phyloP scores from a whole-genome alignment of 495 filamentous ascomycete species.

The Hypoxylon lenormandii region DNA sequence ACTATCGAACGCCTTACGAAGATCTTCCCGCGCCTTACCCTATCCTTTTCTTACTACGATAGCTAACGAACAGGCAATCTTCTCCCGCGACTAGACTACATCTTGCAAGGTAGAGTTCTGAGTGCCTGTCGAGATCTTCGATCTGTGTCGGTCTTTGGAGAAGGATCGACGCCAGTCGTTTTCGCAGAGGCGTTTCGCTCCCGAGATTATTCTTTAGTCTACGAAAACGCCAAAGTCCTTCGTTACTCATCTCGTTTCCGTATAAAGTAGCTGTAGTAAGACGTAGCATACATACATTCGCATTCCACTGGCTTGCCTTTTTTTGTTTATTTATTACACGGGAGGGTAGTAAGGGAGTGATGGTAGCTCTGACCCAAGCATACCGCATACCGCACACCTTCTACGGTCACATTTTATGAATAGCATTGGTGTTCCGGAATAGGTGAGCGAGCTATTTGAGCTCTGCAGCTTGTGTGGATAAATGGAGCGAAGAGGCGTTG shows the following conservation, averaged over 20 bases:
- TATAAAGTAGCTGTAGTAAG: slow-evolving; percentile 23
- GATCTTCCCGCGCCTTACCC: slow-evolving; percentile 19
- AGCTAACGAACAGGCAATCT: slow-evolving; percentile 20
- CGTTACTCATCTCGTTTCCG: slow-evolving; percentile 17
- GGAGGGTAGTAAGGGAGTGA: neutral
- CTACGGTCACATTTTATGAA: slow-evolving; percentile 8
- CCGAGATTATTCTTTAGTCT: slow-evolving; percentile 7
- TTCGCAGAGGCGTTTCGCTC: slow-evolving; percentile 7
- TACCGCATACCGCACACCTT: slow-evolving; percentile 4
- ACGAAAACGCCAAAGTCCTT: slow-evolving; percentile 9
- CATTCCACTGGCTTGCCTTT: neutral
- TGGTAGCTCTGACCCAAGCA: neutral
- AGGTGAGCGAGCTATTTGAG: slow-evolving; percentile 7
- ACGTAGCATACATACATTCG: neutral
- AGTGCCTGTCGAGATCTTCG: slow-evolving; percentile 9
- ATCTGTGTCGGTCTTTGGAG: neutral
- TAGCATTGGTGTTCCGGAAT: neutral
- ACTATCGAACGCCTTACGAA: slow-evolving; percentile 40
- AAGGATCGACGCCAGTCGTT: slow-evolving; percentile 28
- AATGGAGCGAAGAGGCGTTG: slow-evolving; percentile 16
- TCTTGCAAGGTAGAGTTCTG: slow-evolving; percentile 11
- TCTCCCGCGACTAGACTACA: slow-evolving; percentile 12
- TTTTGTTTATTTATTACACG: neutral
- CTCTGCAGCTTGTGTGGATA: slow-evolving; percentile 18
- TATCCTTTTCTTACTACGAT: slow-evolving; percentile 34